phyloP scores from a whole-genome alignment of 2,329 filamentous ascomycete genomes.

The Cercospora citrullina region DNA sequence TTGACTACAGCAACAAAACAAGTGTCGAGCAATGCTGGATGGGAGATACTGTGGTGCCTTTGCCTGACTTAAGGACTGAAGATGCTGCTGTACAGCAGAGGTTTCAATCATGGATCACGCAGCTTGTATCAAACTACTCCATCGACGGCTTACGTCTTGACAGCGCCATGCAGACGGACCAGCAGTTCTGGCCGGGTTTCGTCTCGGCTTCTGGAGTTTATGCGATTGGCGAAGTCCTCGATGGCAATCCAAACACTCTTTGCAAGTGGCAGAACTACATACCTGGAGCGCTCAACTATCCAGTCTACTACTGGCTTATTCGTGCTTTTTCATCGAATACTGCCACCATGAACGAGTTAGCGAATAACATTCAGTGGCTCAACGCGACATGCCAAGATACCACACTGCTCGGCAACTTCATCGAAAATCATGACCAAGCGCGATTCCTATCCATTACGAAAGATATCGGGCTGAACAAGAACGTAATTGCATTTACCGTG shows the following conservation, averaged over 20 bases:
- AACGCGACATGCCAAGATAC: slow-evolving; percentile 38
- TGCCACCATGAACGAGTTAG: slow-evolving; percentile 41
- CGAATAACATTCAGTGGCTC: slow-evolving; percentile 34
- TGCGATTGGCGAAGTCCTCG: slow-evolving; percentile 47
- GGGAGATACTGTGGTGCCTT: slow-evolving; percentile 53
- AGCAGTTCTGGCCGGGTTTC: slow-evolving; percentile 43
- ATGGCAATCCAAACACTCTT: slow-evolving; percentile 39
- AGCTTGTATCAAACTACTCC: slow-evolving; percentile 59
- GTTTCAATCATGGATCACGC: slow-evolving; percentile 58
- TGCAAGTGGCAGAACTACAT: slow-evolving; percentile 47
- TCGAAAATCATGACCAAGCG: slow-evolving; percentile 41
- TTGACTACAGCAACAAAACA: slow-evolving; percentile 54
- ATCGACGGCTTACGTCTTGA: slow-evolving; percentile 50
- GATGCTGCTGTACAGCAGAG: slow-evolving; percentile 49
- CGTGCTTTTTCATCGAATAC: slow-evolving; percentile 38
- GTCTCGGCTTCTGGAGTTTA: slow-evolving; percentile 37
- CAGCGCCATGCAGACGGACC: slow-evolving; percentile 43
- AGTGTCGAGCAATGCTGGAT: slow-evolving; percentile 52
- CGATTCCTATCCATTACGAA: slow-evolving; percentile 48
- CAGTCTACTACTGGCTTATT: slow-evolving; percentile 41
- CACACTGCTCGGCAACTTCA: slow-evolving; percentile 41
- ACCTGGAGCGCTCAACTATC: slow-evolving; percentile 48
- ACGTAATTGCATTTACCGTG: slow-evolving; percentile 60
- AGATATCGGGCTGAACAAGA: slow-evolving; percentile 58
- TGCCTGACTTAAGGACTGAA: slow-evolving; percentile 63